A percentile compares a stretch with the other conserved stretches of the same genome.
phyloP scores from a whole-genome alignment of 2,329 filamentous ascomycete genomes.

The Ophiosphaerella narmari region DNA sequence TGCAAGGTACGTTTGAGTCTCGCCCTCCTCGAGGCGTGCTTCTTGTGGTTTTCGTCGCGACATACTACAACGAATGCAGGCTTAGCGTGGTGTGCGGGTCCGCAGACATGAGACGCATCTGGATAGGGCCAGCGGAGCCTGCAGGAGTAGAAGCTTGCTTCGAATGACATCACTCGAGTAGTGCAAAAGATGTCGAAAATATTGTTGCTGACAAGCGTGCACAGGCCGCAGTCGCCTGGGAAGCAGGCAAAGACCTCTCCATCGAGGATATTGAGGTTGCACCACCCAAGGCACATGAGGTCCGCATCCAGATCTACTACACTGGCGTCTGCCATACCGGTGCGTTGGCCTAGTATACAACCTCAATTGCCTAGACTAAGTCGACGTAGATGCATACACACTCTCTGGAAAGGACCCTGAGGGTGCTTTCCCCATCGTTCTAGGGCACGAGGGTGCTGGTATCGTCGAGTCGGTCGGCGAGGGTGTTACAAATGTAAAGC shows the following conservation, averaged over 20 bases:
- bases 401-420: constrained; percentile 87
- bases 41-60: background rate
- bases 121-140: constrained; percentile 3
- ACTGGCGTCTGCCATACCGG: constrained; percentile 99
- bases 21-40: constrained; percentile 19
- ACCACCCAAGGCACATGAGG: constrained; percentile 88
- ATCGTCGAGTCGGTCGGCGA: constrained; percentile 70
- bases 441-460: constrained; percentile 50
- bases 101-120: constrained; percentile 18
- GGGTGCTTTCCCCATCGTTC: constrained; percentile 57
- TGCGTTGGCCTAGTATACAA: constrained; percentile 46
- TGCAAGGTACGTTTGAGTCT: constrained; percentile 84
- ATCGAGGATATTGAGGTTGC: constrained; percentile 93
- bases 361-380: background rate
- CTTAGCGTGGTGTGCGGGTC: constrained; percentile 36
- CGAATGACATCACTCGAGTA: background rate
- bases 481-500: constrained; percentile 92
- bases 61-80: constrained; percentile 5
- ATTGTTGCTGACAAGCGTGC: constrained; percentile 14
- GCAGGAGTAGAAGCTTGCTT: constrained; percentile 7
- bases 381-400: constrained; percentile 63
- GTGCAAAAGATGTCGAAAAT: constrained; percentile 1
- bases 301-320: constrained; percentile 95
- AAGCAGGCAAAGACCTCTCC: constrained; percentile 84
- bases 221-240: constrained; percentile 94